Base-by-base conservation (phyloP, 495 filamentous ascomycete genomes). In the Penicillium goetzii region DNA sequence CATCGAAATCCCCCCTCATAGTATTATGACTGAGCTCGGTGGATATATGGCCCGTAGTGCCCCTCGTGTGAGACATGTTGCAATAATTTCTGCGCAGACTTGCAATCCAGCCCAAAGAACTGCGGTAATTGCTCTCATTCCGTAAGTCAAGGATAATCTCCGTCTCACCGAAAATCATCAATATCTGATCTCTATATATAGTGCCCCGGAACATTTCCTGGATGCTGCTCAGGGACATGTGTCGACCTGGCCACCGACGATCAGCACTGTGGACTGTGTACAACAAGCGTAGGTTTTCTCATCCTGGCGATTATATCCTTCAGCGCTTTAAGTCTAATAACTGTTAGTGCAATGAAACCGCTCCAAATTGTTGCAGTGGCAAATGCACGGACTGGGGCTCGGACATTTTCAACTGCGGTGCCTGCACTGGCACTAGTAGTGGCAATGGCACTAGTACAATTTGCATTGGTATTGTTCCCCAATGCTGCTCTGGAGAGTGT, bases 171-270 rank as follows among this genome's bases (percentile, higher is more conserved):
- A 3, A 15, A 21, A 14, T 25, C n/a, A 36, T 23, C 21, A 25
- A 17, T 25, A 0, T 25, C 54, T 65, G 4, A 65, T 11, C 7
- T 6, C 10, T 23, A n/a, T 23, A 15, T 36, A n/a, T 51, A 68
- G 68, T 71, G 68, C 38, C 21, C 34, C 14, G 68, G 68, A 6
- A 30, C 49, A 51, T 7, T 49, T 34, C 65, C 68, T 60, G 60
- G 62, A 34, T 71, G 65, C 55, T 71, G 68, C 30, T 47, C 61
- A 36, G 68, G 68, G 53, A 36, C 23, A 1, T 71, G 68, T 47
- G 28, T 36, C 11, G 68, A 68, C 59, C 25, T 68, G 19, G 56
- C 41, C 11, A 33, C 60, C 7, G 51, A 45, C 45, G 9, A 61
- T 15, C 52, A 33, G 19, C 32, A 57, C 38, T 71, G 68, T 14